Base-by-base conservation (phyloP, 2,329 filamentous ascomycete species). In the Aspergillus texensis region DNA sequence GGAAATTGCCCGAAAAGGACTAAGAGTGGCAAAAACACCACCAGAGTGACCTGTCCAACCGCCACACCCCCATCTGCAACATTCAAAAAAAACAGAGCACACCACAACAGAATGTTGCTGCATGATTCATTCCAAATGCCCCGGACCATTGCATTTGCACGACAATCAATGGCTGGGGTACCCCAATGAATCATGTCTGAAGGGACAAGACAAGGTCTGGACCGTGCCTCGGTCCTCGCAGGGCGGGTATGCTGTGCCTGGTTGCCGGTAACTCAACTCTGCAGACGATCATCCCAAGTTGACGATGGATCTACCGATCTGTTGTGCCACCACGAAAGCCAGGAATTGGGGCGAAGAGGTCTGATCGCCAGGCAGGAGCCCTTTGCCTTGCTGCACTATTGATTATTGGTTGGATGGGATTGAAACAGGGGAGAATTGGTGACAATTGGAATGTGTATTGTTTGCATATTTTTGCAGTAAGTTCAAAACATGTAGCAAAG, bases 401-500 rank as follows among this genome's bases (percentile, higher is more conserved):
- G 48, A 52, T 53, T 54, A 32, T 41, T 60, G 58, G 58, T 60
- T 36, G 58, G 48, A 41, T 45, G 36, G 24, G 58, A 26, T 60
- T 53, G 43, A 45, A 52, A 59, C 28, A 54, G 57, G 50, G 45
- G 24, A 41, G 10, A 19, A 9, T 30, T 16, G 32, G 52, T 54
- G 10, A 24, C 11, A 36, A 52, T 28, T 39, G 56, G 56, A 46
- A 46, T 46, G 56, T 34, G 28, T 43, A 46, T 58, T 58, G 43
- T 48, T 58, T 58, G 57, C 57, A 24, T 48, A 26, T 36, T 50
- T 11, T 8, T 50, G 30, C 52, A 54, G 52, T 41, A 52, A 34
- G 57, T 59, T 59, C 26, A 53, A 46, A 53, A 59, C 57, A 53
- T 59, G 34, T 53, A 59, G 46, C 46, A 59, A 59, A 59, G 46